These are phyloP conservation scores for Paracoccidioides lutzii DNA, from an alignment of 2,329 filamentous ascomycete genomes.

Conservation along the genomic window DNA sequence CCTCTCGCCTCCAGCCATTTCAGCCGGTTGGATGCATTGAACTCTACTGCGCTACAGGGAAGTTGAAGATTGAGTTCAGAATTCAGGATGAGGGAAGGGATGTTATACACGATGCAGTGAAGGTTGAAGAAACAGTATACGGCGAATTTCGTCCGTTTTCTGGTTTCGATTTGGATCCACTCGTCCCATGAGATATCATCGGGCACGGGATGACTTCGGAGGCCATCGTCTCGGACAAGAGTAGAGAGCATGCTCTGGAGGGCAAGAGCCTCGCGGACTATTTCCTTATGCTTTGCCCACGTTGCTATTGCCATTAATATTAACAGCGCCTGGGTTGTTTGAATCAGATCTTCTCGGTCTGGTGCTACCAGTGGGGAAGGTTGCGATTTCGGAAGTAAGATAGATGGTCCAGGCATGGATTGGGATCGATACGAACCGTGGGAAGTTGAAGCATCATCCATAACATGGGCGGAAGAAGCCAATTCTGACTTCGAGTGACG, in stretches of 20 bases:
- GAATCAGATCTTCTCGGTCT: constrained; percentile 27
- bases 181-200: constrained; percentile 40
- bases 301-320: constrained; percentile 46
- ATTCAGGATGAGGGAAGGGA: constrained; percentile 45
- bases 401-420: background rate
- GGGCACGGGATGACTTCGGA: constrained; percentile 24
- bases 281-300: constrained; percentile 45
- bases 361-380: background rate
- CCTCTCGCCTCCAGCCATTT: constrained; percentile 34
- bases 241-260: constrained; percentile 45
- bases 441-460: background rate
- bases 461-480: background rate
- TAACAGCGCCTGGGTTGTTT: constrained; percentile 38
- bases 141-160: constrained; percentile 42
- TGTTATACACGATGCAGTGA: constrained; percentile 50
- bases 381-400: background rate
- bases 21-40: constrained; percentile 40
- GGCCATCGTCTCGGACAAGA: constrained; percentile 42
- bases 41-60: constrained; percentile 42
- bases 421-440: background rate
- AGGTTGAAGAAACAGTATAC: constrained; percentile 48
- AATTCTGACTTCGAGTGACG: constrained; percentile 28
- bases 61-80: constrained; percentile 42
- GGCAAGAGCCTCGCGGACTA: constrained; percentile 43
- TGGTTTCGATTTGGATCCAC: constrained; percentile 41